A percentile compares a stretch with the other conserved stretches of the same genome.
Conservation (phyloP, 2,329 filamentous ascomycete genomes). For the Colletotrichum simmondsii region DNA sequence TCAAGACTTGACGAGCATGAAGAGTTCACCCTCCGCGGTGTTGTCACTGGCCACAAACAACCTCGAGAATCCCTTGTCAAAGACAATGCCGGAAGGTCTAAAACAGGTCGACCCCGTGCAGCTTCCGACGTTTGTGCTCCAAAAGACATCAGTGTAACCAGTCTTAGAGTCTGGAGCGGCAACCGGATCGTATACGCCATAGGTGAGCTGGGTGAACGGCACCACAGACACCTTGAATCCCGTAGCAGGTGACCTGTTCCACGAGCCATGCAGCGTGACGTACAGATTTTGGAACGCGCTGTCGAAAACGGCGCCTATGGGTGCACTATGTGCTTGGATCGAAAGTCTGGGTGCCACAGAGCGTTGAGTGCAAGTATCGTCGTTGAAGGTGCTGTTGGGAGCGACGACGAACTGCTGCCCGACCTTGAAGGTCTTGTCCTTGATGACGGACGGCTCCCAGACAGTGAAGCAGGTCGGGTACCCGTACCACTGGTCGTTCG, state of each 20-base stretch:
- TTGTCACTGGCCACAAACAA: slow-evolving; percentile 41
- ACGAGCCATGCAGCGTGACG: slow-evolving; percentile 71
- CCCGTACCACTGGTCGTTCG: slow-evolving; percentile 57
- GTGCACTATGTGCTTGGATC: slow-evolving; percentile 70
- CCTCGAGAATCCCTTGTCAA: slow-evolving; percentile 37
- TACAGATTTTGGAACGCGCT: slow-evolving; percentile 60
- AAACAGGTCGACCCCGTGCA: slow-evolving; percentile 42
- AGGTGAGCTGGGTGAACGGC: slow-evolving; percentile 42
- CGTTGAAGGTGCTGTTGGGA: slow-evolving; percentile 48
- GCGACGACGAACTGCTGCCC: slow-evolving; percentile 51
- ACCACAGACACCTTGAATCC: slow-evolving; percentile 52
- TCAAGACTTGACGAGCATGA: slow-evolving; percentile 32
- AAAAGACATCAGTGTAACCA: slow-evolving; percentile 46
- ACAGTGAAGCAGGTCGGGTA: slow-evolving; percentile 71
- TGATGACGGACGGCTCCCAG: slow-evolving; percentile 55
- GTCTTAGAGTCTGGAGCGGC: slow-evolving; percentile 41
- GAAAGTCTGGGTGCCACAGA: slow-evolving; percentile 56
- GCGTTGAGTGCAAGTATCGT: slow-evolving; percentile 47
- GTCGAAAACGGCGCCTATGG: slow-evolving; percentile 71
- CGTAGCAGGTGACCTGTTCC: slow-evolving; percentile 53
- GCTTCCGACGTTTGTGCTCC: slow-evolving; percentile 43
- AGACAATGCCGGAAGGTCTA: slow-evolving; percentile 38
- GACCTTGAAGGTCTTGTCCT: slow-evolving; percentile 43
- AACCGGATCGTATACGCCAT: slow-evolving; percentile 44
- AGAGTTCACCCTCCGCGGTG: slow-evolving; percentile 38